Percentiles rank a stretch among this genome's conserved stretches.
These are phyloP conservation scores for Davidsoniella neocaledoniae DNA, from an alignment of 2,329 filamentous ascomycete species.

Conservation along the genomic window DNA sequence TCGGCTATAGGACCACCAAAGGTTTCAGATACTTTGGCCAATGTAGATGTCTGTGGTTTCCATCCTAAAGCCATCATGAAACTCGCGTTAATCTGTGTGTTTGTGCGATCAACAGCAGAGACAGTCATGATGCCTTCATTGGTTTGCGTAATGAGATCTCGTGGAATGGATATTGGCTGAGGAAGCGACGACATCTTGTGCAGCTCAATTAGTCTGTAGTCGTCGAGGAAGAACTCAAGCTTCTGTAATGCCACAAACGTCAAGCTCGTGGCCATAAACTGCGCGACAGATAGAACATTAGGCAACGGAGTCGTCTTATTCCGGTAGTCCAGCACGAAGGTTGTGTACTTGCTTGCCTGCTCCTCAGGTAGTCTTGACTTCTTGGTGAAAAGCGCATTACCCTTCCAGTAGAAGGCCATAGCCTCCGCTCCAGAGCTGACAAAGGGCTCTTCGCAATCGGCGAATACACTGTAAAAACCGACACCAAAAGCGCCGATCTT, in stretches of 20 bases:
- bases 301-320: conserved; percentile 77
- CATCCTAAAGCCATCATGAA: conserved; percentile 82
- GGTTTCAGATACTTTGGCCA: conserved; percentile 28
- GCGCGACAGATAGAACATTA: conserved; percentile 67
- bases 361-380: conserved; percentile 57
- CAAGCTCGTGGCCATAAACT: conserved; percentile 86
- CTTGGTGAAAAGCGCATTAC: conserved; percentile 89
- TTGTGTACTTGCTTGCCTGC: conserved; percentile 54
- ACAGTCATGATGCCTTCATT: conserved; percentile 83
- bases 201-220: conserved; percentile 63
- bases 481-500: conserved; percentile 98
- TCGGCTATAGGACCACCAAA: conserved; percentile 33
- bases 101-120: conserved; percentile 61
- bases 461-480: conserved; percentile 96
- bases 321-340: conserved; percentile 89
- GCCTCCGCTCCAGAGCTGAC: conserved; percentile 82
- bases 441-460: conserved; percentile 95
- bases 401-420: conserved; percentile 99
- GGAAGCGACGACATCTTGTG: conserved; percentile 75
- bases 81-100: conserved; percentile 77
- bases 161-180: conserved; percentile 53
- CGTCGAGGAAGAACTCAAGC: conserved; percentile 82
- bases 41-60: conserved; percentile 39
- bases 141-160: conserved; percentile 65
- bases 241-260: conserved; percentile 83